Percentiles rank a stretch among this genome's conserved stretches.
phyloP scores from a whole-genome alignment of 148 eudicot genomes.

The Chenopodium formosanum region DNA sequence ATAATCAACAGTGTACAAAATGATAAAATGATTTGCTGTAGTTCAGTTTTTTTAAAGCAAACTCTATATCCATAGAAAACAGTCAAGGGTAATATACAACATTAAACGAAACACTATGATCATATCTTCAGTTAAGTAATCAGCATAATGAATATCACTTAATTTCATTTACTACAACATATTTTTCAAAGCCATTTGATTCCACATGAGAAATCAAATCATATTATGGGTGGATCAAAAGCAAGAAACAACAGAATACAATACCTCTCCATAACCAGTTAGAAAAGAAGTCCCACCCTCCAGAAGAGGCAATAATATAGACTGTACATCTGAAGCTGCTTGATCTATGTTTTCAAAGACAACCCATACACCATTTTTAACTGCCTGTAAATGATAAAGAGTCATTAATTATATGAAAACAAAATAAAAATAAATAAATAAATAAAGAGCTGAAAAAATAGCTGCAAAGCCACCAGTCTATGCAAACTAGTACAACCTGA shows the following conservation, averaged over 20 bases:
- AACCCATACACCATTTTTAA: slow-evolving; percentile 81
- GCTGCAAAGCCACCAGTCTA: not conserved
- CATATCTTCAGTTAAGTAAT: not conserved
- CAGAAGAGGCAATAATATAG: slow-evolving; percentile 80
- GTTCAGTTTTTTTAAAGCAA: not conserved
- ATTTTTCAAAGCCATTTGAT: not conserved
- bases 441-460: slow-evolving; percentile 5
- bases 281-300: slow-evolving; percentile 74
- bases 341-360: slow-evolving; percentile 93
- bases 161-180: not conserved
- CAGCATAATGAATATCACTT: not conserved
- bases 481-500: slow-evolving; percentile 50
- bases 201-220: not conserved
- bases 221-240: slow-evolving; percentile 7
- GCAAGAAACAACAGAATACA: slow-evolving; percentile 7
- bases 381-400: slow-evolving; percentile 55
- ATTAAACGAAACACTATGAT: not conserved
- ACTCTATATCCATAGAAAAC: not conserved
- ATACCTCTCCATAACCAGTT: slow-evolving; percentile 97
- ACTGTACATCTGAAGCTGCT: slow-evolving; percentile 90
- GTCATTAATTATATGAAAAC: not conserved
- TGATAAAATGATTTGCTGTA: not conserved
- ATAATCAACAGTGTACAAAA: not conserved
- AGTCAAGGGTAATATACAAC: not conserved
- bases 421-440: slow-evolving; percentile 13